Base-by-base conservation (phyloP, 805 yeast species). In the Candida gorgasii region DNA sequence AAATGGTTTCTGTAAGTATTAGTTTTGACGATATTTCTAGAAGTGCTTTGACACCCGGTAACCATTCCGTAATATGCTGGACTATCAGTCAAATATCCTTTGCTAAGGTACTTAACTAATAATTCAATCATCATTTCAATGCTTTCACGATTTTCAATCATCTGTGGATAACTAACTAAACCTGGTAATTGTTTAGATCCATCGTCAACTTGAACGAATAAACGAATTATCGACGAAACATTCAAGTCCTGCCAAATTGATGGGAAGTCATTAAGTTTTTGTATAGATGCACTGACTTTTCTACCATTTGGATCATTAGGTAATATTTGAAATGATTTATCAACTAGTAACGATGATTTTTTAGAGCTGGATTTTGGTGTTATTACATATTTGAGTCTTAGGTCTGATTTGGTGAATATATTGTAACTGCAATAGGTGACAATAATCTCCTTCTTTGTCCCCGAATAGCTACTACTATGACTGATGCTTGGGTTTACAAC, bases 381-480 rank as follows among this genome's bases (percentile, higher is more conserved):
- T 5, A 76, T 55, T 14, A 75, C 65, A 45, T 57, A 78, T 75
- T 54, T 80, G 59, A 52, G 89, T 79, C 97, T 72, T 29, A 90
- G 65, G 59, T 92, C 99, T 4, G 84, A 75, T 42, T 75, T 75
- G 28, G 80, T 68, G 54, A 93, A 87, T 14, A 84, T 73, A 61
- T 93, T 90, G 66, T 81, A 88, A 12, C 82, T 63, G 59, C 89
- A 84, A 49, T 73, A 80, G 0, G 88, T 81, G 16, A 76, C 76
- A 35, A 75, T 45, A 27, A 55, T 50, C 18, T 61, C 65, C 27
- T 47, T 47, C 40, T 45, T 54, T 13, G 35, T 16, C 18, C 39
- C 28, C 13, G 26, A 14, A 26, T 36, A 36, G 17, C 8, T 17
- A 16, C 8, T 18, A 36, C 24, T 36, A 18, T 16, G 26, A 7